phyloP scores from a whole-genome alignment of 2,329 filamentous ascomycete genomes.

The Venturiaceae sp. region DNA sequence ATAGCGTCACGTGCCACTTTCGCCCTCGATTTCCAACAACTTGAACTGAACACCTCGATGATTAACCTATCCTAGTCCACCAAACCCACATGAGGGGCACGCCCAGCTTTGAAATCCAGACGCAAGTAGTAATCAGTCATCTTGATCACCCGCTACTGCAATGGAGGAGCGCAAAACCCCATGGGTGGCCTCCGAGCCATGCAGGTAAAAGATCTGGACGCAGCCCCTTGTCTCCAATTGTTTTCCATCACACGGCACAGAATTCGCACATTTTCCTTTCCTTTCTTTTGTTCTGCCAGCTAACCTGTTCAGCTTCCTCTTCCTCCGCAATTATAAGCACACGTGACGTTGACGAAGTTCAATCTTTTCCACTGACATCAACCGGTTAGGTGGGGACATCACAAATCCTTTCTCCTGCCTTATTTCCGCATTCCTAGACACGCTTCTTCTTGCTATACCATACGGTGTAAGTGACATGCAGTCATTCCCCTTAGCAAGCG shows the following conservation, averaged over 20 bases:
- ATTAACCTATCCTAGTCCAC: neutral
- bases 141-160: neutral
- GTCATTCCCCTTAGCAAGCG: neutral
- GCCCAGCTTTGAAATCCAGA: neutral
- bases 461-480: neutral
- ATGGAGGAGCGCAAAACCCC: neutral
- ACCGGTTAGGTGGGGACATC: too few species aligned
- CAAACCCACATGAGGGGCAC: neutral
- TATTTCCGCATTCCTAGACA: neutral
- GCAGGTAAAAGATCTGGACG: neutral
- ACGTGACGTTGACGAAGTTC: neutral
- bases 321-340: neutral
- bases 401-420: neutral
- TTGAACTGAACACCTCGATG: too few species aligned
- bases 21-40: too few species aligned
- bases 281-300: neutral
- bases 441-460: neutral
- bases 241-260: neutral
- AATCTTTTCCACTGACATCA: neutral
- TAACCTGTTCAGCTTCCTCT: neutral
- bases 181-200: neutral
- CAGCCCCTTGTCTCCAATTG: neutral
- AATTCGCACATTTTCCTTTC: neutral
- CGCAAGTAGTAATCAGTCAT: neutral
- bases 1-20: too few species aligned